phyloP scores from a whole-genome alignment of 352 stramenopile species.

The Globisporangium perplexum region DNA sequence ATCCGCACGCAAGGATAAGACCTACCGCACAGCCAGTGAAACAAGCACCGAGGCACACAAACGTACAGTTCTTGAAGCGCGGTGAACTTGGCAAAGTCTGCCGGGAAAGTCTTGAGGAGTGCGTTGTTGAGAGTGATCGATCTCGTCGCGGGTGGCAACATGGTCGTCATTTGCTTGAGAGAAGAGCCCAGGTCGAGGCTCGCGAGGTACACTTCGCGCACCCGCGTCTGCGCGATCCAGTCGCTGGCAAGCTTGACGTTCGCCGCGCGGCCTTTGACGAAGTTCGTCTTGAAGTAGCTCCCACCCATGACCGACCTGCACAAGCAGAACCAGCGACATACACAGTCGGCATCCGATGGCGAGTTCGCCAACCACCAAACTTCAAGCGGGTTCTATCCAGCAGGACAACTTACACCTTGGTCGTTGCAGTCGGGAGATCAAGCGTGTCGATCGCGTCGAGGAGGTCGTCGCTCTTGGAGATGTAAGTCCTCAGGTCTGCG shows the following conservation, averaged over 20 bases:
- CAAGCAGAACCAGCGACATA: not conserved
- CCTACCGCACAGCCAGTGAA: not conserved
- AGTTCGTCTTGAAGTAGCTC: not conserved
- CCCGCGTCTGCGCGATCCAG: not conserved
- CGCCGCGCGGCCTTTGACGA: not conserved
- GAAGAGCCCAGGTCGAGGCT: not conserved
- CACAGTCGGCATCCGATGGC: too few relatives aligned
- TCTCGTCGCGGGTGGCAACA: not conserved
- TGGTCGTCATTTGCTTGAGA: not conserved
- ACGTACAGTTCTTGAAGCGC: slow-evolving; percentile 2
- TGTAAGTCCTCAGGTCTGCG: not conserved
- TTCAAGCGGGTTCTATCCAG: not conserved
- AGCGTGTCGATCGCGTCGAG: slow-evolving; percentile 5
- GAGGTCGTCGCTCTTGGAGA: slow-evolving; percentile 1
- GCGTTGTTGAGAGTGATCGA: not conserved
- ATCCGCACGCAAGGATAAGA: not conserved
- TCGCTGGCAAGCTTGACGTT: not conserved
- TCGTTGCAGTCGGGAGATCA: not conserved
- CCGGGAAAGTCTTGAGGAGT: not conserved
- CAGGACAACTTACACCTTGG: not conserved
- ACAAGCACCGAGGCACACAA: not conserved
- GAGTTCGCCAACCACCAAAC: not conserved
- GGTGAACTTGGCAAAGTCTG: not conserved
- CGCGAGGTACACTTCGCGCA: slow-evolving; percentile 1
- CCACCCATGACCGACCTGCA: slow-evolving; percentile 2